A percentile compares a stretch with the other conserved stretches of the same genome.
Conservation (phyloP, 257 asterid genomes). For the Scutellaria barbata region DNA sequence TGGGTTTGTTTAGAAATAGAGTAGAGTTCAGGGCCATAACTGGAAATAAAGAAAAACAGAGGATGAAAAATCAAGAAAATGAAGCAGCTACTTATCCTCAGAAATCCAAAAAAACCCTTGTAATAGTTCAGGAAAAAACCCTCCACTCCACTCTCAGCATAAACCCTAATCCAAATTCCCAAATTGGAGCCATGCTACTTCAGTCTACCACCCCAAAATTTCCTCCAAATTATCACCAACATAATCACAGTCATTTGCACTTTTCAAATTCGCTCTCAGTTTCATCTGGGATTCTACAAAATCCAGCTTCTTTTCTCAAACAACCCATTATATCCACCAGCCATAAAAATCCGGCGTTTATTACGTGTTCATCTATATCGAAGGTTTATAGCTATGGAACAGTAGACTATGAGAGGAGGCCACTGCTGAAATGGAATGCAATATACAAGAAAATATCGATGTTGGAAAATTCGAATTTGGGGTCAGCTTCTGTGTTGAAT, state of each 20-base stretch:
- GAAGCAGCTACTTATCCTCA: constrained; percentile 29
- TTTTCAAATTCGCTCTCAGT: constrained; percentile 49
- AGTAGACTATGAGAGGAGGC: constrained; percentile 63
- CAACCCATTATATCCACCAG: constrained; percentile 40
- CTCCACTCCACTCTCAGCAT: constrained; percentile 23
- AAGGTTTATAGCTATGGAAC: constrained; percentile 65
- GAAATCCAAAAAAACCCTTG: constrained; percentile 3
- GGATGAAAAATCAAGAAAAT: constrained; percentile 22
- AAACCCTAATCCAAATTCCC: constrained; percentile 45
- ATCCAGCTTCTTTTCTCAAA: constrained; percentile 39
- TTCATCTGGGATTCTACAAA: constrained; percentile 55
- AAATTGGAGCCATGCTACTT: constrained; percentile 58
- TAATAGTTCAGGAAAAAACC: background rate
- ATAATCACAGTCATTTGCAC: constrained; percentile 29
- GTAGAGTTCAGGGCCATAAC: constrained; percentile 19
- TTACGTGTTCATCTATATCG: constrained; percentile 62
- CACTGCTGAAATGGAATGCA: constrained; percentile 60
- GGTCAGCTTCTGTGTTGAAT: constrained; percentile 69
- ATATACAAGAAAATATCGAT: constrained; percentile 64
- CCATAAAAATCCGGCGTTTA: constrained; percentile 41
- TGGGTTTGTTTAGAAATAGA: constrained; percentile 23
- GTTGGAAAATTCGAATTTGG: constrained; percentile 52
- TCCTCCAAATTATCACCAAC: constrained; percentile 42
- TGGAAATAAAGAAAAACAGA: constrained; percentile 11
- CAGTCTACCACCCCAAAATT: constrained; percentile 55